Base-by-base conservation (phyloP, 257 asterid species). In the Echium plantagineum region DNA sequence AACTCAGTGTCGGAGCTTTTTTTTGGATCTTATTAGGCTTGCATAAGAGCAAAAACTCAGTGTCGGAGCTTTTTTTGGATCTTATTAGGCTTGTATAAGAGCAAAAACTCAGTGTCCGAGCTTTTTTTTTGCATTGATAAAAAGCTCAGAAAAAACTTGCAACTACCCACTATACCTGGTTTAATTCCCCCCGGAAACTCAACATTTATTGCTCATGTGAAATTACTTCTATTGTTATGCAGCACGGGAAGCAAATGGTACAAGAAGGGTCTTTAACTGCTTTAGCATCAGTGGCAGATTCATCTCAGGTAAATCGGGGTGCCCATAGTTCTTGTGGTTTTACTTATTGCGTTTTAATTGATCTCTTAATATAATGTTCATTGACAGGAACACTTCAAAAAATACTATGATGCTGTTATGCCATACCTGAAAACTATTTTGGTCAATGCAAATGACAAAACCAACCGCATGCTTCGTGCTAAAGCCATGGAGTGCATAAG, bases 261-360 rank as follows among this genome's bases (percentile, higher is more conserved):
- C 97, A 89, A 72, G 97, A 89, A 77, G 97, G 97, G 68, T 94
- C 97, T 71, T 78, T 89, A 61, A 89, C 94, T 48, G 97, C 94
- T 57, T 79, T 89, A 69, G 97, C 97, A 63, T 86, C 97, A 15
- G 97, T 89, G 15, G 97, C 97, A n/a, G 97, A 89, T 81, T 86
- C 97, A 52, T 84, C 97, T 65, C 97, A 86, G 95, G 97, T 86
- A 62, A 69, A 21, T 47, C 22, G 48, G 21, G 48, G 59, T 63
- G 56, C 32, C 30, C 7, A 60, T 59, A 21, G 13, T 38, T 2
- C n/a, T 64, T 22, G 58, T 21, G 60, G 58, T 55, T 24, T 72
- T 58, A 51, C 15, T 61, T 61, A 19, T 47, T 69, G 32, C 59
- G 42, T 73, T 57, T 18, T 9, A 21, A 49, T 49, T 57, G 20